A percentile compares a stretch with the other conserved stretches of the same genome.
These are phyloP conservation scores for Aphanomyces cochlioides DNA, from an alignment of 352 stramenopile species.

Conservation along the genomic window DNA sequence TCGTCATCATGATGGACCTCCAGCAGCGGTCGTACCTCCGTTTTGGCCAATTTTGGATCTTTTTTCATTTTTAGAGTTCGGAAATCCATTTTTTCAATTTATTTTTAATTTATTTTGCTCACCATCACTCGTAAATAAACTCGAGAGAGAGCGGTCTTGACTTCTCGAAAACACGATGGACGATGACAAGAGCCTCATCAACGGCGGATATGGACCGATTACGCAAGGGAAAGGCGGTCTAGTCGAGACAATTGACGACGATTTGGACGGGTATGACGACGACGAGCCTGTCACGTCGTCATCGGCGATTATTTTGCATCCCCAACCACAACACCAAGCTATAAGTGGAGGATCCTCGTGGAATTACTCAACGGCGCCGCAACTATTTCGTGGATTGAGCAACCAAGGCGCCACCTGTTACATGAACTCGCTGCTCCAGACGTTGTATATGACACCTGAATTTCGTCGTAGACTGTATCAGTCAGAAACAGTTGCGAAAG, in stretches of 20 bases:
- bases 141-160: not conserved
- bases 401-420: constrained; percentile 93
- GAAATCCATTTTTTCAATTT: too few relatives aligned
- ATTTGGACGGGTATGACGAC: constrained; percentile 16
- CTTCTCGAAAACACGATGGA: not conserved
- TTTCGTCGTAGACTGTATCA: constrained; percentile 81
- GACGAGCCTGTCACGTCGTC: not conserved
- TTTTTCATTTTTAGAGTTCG: too few relatives aligned
- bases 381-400: constrained; percentile 75
- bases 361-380: constrained; percentile 13
- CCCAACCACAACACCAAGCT: not conserved
- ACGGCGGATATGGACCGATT: constrained; percentile 9
- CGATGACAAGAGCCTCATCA: constrained; percentile 12
- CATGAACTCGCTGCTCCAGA: constrained; percentile 92
- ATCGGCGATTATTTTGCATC: constrained; percentile 21
- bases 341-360: not conserved
- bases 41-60: too few relatives aligned
- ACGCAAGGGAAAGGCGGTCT: not conserved
- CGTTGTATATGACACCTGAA: constrained; percentile 88
- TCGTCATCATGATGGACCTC: too few relatives aligned
- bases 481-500: constrained; percentile 38
- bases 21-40: too few relatives aligned
- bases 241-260: constrained; percentile 15
- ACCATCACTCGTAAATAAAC: not conserved
- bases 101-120: too few relatives aligned